Percentiles rank a stretch among this genome's conserved stretches.
Evolutionary conservation across 163 green algal species (phyloP).

Genomic region (Chlorella variabilis): DNA sequence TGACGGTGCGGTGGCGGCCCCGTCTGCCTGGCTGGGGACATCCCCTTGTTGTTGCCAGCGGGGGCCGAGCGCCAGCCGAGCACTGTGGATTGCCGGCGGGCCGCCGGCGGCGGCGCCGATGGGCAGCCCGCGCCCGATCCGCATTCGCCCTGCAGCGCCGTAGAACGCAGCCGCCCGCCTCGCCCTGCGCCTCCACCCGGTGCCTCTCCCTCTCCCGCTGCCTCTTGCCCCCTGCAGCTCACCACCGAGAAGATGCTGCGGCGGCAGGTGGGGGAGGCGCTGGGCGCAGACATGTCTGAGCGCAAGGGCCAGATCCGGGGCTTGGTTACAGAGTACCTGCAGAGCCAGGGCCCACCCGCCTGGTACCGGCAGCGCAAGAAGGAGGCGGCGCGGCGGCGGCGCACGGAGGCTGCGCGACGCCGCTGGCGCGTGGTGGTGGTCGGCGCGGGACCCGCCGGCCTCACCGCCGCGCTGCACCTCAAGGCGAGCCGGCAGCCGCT

Average conservation of each 20-base stretch:
- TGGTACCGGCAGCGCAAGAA: slow-evolving; percentile 4
- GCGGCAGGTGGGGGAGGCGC: slow-evolving; percentile 55
- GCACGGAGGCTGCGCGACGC: slow-evolving; percentile 11
- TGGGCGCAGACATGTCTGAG: slow-evolving; percentile 54
- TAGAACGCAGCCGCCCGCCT: too few species aligned
- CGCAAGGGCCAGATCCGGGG: slow-evolving; percentile 55
- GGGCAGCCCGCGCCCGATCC: too few species aligned
- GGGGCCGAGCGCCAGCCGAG: too few species aligned
- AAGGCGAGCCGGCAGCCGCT: slow-evolving; percentile 53
- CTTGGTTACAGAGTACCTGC: slow-evolving; percentile 53
- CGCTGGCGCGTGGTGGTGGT: slow-evolving; percentile 68
- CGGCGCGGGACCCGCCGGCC: slow-evolving; percentile 76
- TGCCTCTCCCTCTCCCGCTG: too few species aligned
- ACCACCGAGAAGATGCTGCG: slow-evolving; percentile 72
- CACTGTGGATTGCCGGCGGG: too few species aligned
- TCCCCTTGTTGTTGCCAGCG: background rate
- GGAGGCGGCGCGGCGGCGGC: background rate
- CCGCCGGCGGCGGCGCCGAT: too few species aligned
- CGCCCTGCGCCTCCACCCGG: too few species aligned
- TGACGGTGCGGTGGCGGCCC: slow-evolving; percentile 39
- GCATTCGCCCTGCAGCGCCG: too few species aligned
- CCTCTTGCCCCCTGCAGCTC: slow-evolving; percentile 44
- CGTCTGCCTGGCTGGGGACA: too few species aligned
- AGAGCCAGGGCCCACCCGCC: slow-evolving; percentile 23
- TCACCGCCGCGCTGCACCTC: slow-evolving; percentile 73